phyloP scores from a whole-genome alignment of 768 basidiomycete species.

The Lentinula aciculospora region DNA sequence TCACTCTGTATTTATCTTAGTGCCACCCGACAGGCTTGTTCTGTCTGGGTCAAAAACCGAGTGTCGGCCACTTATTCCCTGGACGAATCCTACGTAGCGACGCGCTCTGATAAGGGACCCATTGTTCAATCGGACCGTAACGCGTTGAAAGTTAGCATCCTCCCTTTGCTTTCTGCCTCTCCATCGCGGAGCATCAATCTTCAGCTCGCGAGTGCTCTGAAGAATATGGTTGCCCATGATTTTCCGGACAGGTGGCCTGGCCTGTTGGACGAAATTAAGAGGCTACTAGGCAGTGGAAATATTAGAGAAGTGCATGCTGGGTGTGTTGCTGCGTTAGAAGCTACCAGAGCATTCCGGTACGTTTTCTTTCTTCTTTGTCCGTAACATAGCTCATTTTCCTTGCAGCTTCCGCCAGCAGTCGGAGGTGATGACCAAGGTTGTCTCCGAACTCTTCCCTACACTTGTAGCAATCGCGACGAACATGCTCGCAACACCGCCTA shows the following conservation, averaged over 20 bases:
- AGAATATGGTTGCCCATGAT: slow-evolving; percentile 69
- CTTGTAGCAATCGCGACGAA: slow-evolving; percentile 69
- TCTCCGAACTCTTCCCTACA: slow-evolving; percentile 63
- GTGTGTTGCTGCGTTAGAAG: slow-evolving; percentile 71
- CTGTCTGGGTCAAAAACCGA: slow-evolving; percentile 90
- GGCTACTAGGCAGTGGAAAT: slow-evolving; percentile 54
- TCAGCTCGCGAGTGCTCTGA: slow-evolving; percentile 71
- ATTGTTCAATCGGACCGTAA: slow-evolving; percentile 67
- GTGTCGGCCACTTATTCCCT: slow-evolving; percentile 59
- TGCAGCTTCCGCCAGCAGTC: slow-evolving; percentile 65
- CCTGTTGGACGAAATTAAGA: slow-evolving; percentile 62
- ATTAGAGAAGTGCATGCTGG: slow-evolving; percentile 78
- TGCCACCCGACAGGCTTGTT: slow-evolving; percentile 77
- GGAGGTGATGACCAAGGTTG: slow-evolving; percentile 53
- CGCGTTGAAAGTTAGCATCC: slow-evolving; percentile 61
- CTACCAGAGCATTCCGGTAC: slow-evolving; percentile 71
- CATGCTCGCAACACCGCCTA: slow-evolving; percentile 61
- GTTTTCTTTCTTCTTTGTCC: slow-evolving; percentile 14
- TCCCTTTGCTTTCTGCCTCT: slow-evolving; percentile 65
- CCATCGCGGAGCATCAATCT: slow-evolving; percentile 64
- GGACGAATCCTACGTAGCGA: slow-evolving; percentile 14
- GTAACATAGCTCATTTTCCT: neutral
- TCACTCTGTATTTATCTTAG: slow-evolving; percentile 28
- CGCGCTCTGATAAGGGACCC: slow-evolving; percentile 55
- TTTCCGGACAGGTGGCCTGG: slow-evolving; percentile 75